A percentile compares a stretch with the other conserved stretches of the same genome.
Evolutionary conservation across 2,329 filamentous ascomycete species (phyloP).

Genomic region (Pseudomassariella vexata): DNA sequence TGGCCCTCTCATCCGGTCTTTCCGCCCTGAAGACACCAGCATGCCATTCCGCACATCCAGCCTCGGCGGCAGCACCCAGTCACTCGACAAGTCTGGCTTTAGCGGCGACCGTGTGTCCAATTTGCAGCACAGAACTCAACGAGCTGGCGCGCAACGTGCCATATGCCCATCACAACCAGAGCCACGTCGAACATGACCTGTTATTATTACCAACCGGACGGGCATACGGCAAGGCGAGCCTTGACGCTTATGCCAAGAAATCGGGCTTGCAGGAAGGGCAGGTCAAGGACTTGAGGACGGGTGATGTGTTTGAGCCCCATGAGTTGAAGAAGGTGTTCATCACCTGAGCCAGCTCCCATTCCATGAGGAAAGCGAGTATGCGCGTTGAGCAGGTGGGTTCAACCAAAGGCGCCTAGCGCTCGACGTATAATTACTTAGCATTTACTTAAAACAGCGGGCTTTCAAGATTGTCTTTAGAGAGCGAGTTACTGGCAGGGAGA

Average conservation of each 20-base stretch:
- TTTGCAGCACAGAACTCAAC: constrained; percentile 93
- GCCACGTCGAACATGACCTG: constrained; percentile 81
- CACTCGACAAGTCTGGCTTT: constrained; percentile 55
- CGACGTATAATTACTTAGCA: too few relatives aligned
- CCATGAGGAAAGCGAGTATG: too few relatives aligned
- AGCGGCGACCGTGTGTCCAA: constrained; percentile 69
- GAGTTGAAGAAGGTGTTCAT: constrained; percentile 87
- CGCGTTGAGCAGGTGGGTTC: too few relatives aligned
- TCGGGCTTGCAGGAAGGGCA: constrained; percentile 60
- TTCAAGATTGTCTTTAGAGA: too few relatives aligned
- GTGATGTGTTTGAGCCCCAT: constrained; percentile 56
- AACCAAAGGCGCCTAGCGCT: too few relatives aligned
- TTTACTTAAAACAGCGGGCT: too few relatives aligned
- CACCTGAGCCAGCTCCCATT: constrained; percentile 56
- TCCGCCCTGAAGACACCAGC: constrained; percentile 94
- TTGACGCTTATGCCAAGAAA: constrained; percentile 75
- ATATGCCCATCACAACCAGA: constrained; percentile 93
- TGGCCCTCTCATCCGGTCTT: constrained; percentile 83
- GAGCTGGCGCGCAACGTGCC: constrained; percentile 83
- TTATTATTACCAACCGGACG: constrained; percentile 82
- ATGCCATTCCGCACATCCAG: constrained; percentile 61
- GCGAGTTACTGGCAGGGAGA: too few relatives aligned
- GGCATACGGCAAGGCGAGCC: constrained; percentile 71
- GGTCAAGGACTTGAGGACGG: constrained; percentile 75
- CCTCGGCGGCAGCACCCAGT: constrained; percentile 21